These are phyloP conservation scores for Podospora comata DNA, from an alignment of 495 filamentous ascomycete species.

Conservation along the genomic window DNA sequence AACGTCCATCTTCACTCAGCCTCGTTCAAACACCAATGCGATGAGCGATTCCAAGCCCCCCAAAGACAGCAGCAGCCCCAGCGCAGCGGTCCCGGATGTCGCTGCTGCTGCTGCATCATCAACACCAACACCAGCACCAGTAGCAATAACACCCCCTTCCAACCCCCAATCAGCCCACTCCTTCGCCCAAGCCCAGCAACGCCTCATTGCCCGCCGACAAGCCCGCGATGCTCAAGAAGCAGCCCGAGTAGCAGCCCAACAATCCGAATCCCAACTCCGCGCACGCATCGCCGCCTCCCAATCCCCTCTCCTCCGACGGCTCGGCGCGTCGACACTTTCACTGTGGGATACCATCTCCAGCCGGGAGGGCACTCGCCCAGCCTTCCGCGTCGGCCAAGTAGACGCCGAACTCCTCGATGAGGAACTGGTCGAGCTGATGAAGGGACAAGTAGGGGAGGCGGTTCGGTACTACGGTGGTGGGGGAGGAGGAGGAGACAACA, in stretches of 20 bases:
- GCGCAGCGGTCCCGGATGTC: neutral
- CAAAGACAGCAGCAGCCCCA: slow-evolving; percentile 3
- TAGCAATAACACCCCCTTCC: slow-evolving; percentile 8
- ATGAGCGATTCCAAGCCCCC: slow-evolving; percentile 5
- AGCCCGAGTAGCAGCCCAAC: slow-evolving; percentile 53
- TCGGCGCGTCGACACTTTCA: slow-evolving; percentile 55
- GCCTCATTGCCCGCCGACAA: slow-evolving; percentile 73
- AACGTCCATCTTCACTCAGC: neutral
- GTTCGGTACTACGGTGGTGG: slow-evolving; percentile 82
- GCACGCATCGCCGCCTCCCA: slow-evolving; percentile 57
- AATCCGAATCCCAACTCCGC: slow-evolving; percentile 56
- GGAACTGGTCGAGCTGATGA: slow-evolving; percentile 81
- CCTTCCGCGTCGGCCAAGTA: slow-evolving; percentile 92
- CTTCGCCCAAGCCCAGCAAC: slow-evolving; percentile 81
- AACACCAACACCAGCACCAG: neutral
- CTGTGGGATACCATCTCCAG: slow-evolving; percentile 69
- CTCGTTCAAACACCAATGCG: slow-evolving; percentile 6
- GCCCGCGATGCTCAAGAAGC: slow-evolving; percentile 62
- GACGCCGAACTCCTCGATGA: slow-evolving; percentile 95
- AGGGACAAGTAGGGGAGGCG: slow-evolving; percentile 82
- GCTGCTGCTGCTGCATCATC: neutral
- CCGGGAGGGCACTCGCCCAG: slow-evolving; percentile 76
- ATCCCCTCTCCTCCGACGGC: slow-evolving; percentile 55
- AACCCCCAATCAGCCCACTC: slow-evolving; percentile 50
- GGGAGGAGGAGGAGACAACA: slow-evolving; percentile 27